Conservation (phyloP, 345 rosid genomes). For the Salix koriyanagi region DNA sequence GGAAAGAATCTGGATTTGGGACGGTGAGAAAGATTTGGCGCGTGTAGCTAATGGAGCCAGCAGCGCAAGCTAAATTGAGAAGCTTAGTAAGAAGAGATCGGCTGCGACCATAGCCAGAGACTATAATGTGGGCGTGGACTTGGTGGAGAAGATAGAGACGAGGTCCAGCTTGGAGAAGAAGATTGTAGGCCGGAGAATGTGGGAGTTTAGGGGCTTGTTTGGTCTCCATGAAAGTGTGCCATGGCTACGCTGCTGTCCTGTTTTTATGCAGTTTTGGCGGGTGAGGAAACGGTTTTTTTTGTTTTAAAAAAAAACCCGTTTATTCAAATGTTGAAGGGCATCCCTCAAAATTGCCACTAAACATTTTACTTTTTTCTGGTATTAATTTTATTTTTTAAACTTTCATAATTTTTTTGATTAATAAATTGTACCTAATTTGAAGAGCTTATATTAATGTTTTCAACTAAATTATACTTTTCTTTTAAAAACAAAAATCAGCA, state of each 20-base stretch:
- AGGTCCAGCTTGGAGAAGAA: constrained; percentile 63
- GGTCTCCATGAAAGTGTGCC: constrained; percentile 29
- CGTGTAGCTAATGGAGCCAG: constrained; percentile 49
- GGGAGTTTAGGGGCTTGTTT: constrained; percentile 12
- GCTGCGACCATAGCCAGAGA: constrained; percentile 49
- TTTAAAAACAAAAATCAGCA: too few relatives aligned
- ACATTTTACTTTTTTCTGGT: too few relatives aligned
- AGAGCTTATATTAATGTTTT: too few relatives aligned
- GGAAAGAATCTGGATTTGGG: constrained; percentile 61
- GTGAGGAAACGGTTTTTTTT: background rate
- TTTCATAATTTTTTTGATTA: too few relatives aligned
- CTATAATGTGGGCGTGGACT: constrained; percentile 53
- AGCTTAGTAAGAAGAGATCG: constrained; percentile 75
- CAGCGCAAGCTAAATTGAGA: constrained; percentile 53
- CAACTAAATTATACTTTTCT: too few relatives aligned
- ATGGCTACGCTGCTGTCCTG: background rate
- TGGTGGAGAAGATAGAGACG: constrained; percentile 59
- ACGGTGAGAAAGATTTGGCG: constrained; percentile 50
- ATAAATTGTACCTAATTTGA: too few relatives aligned
- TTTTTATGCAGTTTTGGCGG: background rate
- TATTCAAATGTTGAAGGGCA: too few relatives aligned
- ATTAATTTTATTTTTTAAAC: too few relatives aligned
- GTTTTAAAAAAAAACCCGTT: too few relatives aligned
- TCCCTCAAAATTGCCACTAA: too few relatives aligned
- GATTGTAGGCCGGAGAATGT: constrained; percentile 51